Conservation (phyloP, 202 grass and related monocot species). For the Thinopyrum obtusiflorum region DNA sequence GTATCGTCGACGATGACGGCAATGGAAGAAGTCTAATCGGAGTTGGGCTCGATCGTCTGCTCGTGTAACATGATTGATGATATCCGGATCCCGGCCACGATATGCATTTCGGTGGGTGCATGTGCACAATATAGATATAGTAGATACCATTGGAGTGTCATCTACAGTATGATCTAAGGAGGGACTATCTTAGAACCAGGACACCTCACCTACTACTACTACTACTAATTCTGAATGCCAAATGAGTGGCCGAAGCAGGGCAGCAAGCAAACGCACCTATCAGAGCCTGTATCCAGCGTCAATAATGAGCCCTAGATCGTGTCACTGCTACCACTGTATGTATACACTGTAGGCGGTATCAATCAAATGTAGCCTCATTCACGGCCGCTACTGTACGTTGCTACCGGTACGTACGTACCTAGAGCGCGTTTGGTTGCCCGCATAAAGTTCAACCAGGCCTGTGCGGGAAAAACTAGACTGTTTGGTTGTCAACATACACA, state of each 20-base stretch:
- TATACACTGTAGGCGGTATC: neutral
- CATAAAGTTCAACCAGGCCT: too few species aligned
- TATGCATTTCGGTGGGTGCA: neutral
- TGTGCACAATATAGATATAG: neutral
- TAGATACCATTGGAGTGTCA: too few species aligned
- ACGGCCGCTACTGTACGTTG: too few species aligned
- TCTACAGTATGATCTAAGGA: too few species aligned
- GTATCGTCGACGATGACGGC: too few species aligned
- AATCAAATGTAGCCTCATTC: neutral
- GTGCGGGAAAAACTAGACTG: too few species aligned
- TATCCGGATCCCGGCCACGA: neutral
- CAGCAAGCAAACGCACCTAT: neutral
- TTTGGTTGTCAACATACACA: too few species aligned
- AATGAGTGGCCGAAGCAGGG: neutral
- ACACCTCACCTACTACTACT: neutral
- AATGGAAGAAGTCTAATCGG: neutral
- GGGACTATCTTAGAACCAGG: neutral
- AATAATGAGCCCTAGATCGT: slow-evolving; percentile 34
- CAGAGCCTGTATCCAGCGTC: neutral
- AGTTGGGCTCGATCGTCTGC: neutral
- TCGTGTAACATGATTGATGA: neutral
- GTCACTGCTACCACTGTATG: neutral
- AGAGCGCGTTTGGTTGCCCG: too few species aligned
- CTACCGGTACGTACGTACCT: too few species aligned
- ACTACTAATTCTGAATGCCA: neutral